Conservation (phyloP, 140 eudicot species). For the Bidens hawaiensis region DNA sequence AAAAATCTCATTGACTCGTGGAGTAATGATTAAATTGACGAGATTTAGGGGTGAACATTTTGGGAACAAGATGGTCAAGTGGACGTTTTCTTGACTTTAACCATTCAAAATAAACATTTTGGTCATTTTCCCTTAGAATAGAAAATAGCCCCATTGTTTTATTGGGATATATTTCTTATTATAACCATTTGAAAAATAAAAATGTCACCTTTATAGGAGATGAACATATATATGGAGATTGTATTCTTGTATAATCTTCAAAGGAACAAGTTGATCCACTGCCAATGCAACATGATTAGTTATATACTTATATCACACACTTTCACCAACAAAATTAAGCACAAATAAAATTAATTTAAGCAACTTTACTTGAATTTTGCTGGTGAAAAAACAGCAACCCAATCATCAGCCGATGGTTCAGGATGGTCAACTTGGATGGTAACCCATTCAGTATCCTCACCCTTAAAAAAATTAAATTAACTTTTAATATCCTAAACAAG, state of each 20-base stretch:
- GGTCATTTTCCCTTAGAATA: no score
- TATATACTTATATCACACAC: not conserved
- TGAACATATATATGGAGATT: constrained; percentile 62
- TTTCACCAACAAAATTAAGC: not conserved
- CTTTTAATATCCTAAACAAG: not conserved
- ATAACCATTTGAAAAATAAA: not conserved
- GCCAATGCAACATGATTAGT: constrained; percentile 8
- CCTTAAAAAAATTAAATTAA: constrained; percentile 10
- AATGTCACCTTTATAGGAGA: constrained; percentile 67
- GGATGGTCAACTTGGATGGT: constrained; percentile 22
- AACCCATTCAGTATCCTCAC: constrained; percentile 36
- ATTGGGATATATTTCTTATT: no score
- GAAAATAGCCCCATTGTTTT: no score
- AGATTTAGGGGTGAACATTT: no score
- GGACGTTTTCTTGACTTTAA: no score
- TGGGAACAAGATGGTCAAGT: no score
- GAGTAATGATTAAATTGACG: no score
- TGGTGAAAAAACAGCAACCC: constrained; percentile 38
- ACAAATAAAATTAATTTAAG: not conserved
- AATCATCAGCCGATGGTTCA: constrained; percentile 28
- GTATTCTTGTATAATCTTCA: constrained; percentile 43
- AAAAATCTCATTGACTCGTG: no score
- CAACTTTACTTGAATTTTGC: constrained; percentile 33
- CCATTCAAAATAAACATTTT: no score
- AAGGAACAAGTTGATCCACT: constrained; percentile 56